Evolutionary conservation across 768 basidiomycete genomes (phyloP).

Genomic region (Lentinula raphanica): DNA sequence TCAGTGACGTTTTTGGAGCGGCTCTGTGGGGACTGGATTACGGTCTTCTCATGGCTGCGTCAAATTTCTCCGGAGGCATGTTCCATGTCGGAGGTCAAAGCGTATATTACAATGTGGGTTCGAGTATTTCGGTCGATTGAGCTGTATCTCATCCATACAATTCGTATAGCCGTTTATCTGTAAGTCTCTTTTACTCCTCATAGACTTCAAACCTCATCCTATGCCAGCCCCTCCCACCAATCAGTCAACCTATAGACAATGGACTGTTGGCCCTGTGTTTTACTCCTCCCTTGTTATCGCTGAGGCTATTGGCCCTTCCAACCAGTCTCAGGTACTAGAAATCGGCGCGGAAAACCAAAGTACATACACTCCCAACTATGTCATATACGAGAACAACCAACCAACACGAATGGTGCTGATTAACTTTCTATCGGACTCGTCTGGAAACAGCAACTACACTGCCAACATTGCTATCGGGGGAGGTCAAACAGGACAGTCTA

Average conservation of each 20-base stretch:
- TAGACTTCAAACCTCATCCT: too few relatives aligned
- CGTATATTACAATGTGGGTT: slow-evolving; percentile 12
- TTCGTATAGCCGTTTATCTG: slow-evolving; percentile 26
- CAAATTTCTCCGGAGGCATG: slow-evolving; percentile 27
- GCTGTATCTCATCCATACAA: slow-evolving; percentile 13
- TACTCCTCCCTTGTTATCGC: slow-evolving; percentile 69
- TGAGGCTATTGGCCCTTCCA: slow-evolving; percentile 61
- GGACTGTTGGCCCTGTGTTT: slow-evolving; percentile 75
- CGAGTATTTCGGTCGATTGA: slow-evolving; percentile 24
- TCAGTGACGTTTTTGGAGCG: slow-evolving; percentile 38
- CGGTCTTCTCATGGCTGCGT: slow-evolving; percentile 32
- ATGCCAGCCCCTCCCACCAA: slow-evolving; percentile 53
- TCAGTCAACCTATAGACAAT: slow-evolving; percentile 55
- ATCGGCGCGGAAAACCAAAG: slow-evolving; percentile 47
- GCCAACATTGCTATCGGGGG: slow-evolving; percentile 48
- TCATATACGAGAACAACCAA: slow-evolving; percentile 65
- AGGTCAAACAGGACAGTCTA: slow-evolving; percentile 30
- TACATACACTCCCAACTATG: slow-evolving; percentile 60
- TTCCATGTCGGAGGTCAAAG: slow-evolving; percentile 18
- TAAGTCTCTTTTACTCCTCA: slow-evolving; percentile 26
- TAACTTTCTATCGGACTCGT: slow-evolving; percentile 63
- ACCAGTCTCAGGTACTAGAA: slow-evolving; percentile 61
- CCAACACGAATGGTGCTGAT: slow-evolving; percentile 61
- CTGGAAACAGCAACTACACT: slow-evolving; percentile 51
- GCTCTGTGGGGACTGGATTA: slow-evolving; percentile 40